These are phyloP conservation scores for Malus hybrid DNA, from an alignment of 331 rosid species.

Conservation along the genomic window DNA sequence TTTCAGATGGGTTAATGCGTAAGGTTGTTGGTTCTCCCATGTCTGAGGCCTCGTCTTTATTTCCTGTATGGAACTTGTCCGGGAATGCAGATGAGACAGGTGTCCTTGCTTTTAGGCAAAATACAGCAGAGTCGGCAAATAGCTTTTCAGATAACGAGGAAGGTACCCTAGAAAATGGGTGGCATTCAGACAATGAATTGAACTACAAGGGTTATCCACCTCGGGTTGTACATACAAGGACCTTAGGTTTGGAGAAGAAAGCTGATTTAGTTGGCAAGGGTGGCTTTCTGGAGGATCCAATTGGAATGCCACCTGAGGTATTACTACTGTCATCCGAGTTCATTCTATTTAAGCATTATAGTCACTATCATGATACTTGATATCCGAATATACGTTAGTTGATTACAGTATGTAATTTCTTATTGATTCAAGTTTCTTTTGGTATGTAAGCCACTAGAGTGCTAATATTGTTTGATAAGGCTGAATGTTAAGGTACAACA, in stretches of 20 bases:
- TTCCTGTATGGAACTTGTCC: conserved; percentile 21
- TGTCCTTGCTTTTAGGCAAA: conserved; percentile 30
- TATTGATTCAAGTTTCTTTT: background rate
- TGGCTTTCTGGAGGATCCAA: conserved; percentile 55
- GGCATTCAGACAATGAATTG: conserved; percentile 74
- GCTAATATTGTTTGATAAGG: background rate
- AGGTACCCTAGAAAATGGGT: conserved; percentile 30
- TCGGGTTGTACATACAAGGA: conserved; percentile 26
- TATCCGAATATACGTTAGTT: background rate
- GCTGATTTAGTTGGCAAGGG: conserved; percentile 32
- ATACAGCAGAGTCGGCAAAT: conserved; percentile 41
- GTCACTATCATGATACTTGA: background rate
- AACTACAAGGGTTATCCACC: conserved; percentile 43
- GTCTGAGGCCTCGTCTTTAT: conserved; percentile 39
- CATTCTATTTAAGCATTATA: conserved; percentile 16
- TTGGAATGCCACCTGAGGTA: conserved; percentile 95
- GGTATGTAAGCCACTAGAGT: background rate
- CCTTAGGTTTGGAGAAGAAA: conserved; percentile 37
- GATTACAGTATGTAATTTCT: background rate
- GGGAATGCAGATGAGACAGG: conserved; percentile 55
- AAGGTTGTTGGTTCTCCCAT: conserved; percentile 51
- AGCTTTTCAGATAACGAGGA: conserved; percentile 65
- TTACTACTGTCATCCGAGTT: conserved; percentile 15
- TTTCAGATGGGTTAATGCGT: conserved; percentile 79
- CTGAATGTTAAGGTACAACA: background rate